These are phyloP conservation scores for Melampsora larici-populina DNA, from an alignment of 1,284 basidiomycete species.

Conservation along the genomic window DNA sequence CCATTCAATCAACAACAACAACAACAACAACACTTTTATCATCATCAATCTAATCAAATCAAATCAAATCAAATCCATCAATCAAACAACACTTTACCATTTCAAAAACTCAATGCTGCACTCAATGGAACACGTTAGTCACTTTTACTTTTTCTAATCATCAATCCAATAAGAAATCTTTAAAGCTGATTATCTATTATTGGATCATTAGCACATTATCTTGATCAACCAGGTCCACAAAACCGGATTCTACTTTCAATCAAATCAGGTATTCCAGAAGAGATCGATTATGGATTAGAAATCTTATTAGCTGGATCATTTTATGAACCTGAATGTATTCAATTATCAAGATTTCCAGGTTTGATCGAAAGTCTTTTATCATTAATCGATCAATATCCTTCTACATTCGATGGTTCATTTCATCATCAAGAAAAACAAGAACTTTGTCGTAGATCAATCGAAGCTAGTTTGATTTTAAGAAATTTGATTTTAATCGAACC, in stretches of 20 bases:
- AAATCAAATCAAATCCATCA: too few species aligned
- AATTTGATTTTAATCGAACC: constrained; percentile 21
- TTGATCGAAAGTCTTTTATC: constrained; percentile 11
- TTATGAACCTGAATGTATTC: constrained; percentile 14
- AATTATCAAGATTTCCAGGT: constrained; percentile 13
- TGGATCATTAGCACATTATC: constrained; percentile 6
- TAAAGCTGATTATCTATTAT: too few species aligned
- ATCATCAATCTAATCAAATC: too few species aligned
- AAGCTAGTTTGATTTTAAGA: constrained; percentile 23
- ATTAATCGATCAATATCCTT: constrained; percentile 14
- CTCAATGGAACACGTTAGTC: too few species aligned
- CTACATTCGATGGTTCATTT: too few species aligned
- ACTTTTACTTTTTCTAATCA: too few species aligned
- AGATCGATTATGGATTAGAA: constrained; percentile 19
- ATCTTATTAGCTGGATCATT: constrained; percentile 13
- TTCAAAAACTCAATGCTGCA: too few species aligned
- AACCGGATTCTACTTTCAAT: constrained; percentile 32
- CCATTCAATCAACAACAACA: too few species aligned
- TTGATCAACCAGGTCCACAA: constrained; percentile 24
- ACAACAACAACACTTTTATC: too few species aligned
- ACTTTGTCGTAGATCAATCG: constrained; percentile 3
- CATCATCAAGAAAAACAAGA: background rate
- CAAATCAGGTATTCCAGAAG: constrained; percentile 11
- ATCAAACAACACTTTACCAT: too few species aligned
- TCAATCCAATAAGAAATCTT: too few species aligned